phyloP scores from a whole-genome alignment of 192 early-diverging fungal species.

The Coemansia sp. region DNA sequence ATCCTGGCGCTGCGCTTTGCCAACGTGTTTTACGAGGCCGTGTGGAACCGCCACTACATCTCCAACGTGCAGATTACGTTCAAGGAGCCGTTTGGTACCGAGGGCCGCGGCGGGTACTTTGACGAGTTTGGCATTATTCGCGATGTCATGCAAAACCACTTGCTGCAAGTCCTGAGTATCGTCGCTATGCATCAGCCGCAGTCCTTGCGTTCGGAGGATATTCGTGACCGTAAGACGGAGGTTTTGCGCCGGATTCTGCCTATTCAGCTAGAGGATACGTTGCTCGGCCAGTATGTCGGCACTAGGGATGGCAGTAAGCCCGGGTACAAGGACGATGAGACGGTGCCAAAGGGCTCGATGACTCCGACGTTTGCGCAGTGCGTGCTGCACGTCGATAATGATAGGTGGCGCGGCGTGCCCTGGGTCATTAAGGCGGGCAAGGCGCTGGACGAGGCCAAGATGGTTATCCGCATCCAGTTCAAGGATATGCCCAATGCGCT shows the following conservation, averaged over 20 bases:
- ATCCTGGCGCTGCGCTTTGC: slow-evolving; percentile 92
- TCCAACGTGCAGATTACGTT: slow-evolving; percentile 97
- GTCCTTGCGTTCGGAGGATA: slow-evolving; percentile 84
- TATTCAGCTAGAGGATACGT: slow-evolving; percentile 76
- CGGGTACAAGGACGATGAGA: slow-evolving; percentile 94
- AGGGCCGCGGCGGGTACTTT: slow-evolving; percentile 98
- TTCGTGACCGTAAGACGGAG: slow-evolving; percentile 96
- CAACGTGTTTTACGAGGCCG: slow-evolving; percentile 90
- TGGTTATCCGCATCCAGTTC: slow-evolving; percentile 97
- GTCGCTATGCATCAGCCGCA: slow-evolving; percentile 96
- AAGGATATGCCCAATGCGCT: slow-evolving; percentile 85
- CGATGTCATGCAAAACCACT: slow-evolving; percentile 94
- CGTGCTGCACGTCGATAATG: slow-evolving; percentile 90
- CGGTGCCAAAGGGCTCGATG: slow-evolving; percentile 81
- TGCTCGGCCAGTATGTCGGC: slow-evolving; percentile 90
- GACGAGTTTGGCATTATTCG: slow-evolving; percentile 99
- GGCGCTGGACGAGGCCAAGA: slow-evolving; percentile 91
- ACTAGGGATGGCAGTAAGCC: slow-evolving; percentile 79
- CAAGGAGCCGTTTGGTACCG: slow-evolving; percentile 96
- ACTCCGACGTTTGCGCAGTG: slow-evolving; percentile 93
- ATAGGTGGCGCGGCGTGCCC: slow-evolving; percentile 83
- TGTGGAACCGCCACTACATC: slow-evolving; percentile 90
- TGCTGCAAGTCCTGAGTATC: slow-evolving; percentile 92
- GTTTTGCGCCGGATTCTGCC: slow-evolving; percentile 84
- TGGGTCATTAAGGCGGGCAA: slow-evolving; percentile 83